Percentiles rank a stretch among this genome's conserved stretches.
These are phyloP conservation scores for Pichia membranifaciens DNA, from an alignment of 805 yeast genomes.

Conservation along the genomic window DNA sequence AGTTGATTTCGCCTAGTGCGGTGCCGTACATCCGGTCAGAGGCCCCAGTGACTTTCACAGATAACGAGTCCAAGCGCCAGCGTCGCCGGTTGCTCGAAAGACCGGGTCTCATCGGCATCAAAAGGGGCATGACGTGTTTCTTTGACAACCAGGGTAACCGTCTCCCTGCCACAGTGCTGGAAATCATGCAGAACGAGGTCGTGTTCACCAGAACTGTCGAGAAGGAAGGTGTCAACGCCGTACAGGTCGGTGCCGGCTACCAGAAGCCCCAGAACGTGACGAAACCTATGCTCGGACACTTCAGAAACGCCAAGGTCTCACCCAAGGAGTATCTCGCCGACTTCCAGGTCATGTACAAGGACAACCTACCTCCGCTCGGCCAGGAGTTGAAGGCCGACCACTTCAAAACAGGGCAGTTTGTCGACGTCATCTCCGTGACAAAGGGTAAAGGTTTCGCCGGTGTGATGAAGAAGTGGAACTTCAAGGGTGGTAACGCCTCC, in stretches of 20 bases:
- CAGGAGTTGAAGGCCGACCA: slow-evolving; percentile 76
- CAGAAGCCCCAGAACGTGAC: slow-evolving; percentile 54
- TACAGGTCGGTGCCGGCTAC: slow-evolving; percentile 79
- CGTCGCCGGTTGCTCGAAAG: slow-evolving; percentile 71
- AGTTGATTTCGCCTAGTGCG: slow-evolving; percentile 42
- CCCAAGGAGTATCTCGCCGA: slow-evolving; percentile 76
- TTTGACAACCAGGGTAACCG: slow-evolving; percentile 64
- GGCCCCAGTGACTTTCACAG: slow-evolving; percentile 53
- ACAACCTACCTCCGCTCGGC: slow-evolving; percentile 70
- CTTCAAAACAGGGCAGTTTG: slow-evolving; percentile 75
- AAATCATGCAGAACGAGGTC: slow-evolving; percentile 85
- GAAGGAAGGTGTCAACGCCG: slow-evolving; percentile 79
- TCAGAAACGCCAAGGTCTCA: slow-evolving; percentile 70
- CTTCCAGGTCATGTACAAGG: slow-evolving; percentile 65
- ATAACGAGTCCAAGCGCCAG: slow-evolving; percentile 61
- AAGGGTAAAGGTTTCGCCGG: slow-evolving; percentile 98
- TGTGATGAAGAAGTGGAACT: slow-evolving; percentile 94
- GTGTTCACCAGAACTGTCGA: slow-evolving; percentile 60
- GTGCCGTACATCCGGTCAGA: slow-evolving; percentile 42
- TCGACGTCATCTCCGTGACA: slow-evolving; percentile 71
- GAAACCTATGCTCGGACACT: slow-evolving; percentile 67
- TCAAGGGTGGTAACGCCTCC: slow-evolving; percentile 82
- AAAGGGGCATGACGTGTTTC: slow-evolving; percentile 87
- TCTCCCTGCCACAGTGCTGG: slow-evolving; percentile 80
- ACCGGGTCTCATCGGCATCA: slow-evolving; percentile 79